A percentile compares a stretch with the other conserved stretches of the same genome.
phyloP scores from a whole-genome alignment of 495 filamentous ascomycete species.

The Neurospora sp. region DNA sequence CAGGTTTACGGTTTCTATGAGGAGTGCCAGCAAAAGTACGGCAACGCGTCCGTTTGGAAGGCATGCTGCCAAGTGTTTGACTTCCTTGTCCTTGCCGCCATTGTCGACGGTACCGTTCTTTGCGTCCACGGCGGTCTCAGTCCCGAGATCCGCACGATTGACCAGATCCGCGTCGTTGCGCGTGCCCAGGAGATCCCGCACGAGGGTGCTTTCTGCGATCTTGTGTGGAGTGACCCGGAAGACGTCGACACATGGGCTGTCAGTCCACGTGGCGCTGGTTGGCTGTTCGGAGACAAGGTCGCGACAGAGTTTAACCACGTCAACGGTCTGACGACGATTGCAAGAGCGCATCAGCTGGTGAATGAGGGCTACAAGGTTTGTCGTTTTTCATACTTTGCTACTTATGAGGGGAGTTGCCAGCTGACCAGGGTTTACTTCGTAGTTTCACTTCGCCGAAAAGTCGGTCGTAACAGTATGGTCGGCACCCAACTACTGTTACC shows the following conservation, averaged over 20 bases:
- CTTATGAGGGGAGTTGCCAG: not conserved
- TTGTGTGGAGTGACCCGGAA: slow-evolving; percentile 97
- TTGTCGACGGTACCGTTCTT: slow-evolving; percentile 91
- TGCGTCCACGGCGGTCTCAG: slow-evolving; percentile 96
- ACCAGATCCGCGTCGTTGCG: slow-evolving; percentile 95
- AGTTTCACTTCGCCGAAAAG: slow-evolving; percentile 91
- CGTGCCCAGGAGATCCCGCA: slow-evolving; percentile 96
- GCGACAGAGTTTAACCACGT: slow-evolving; percentile 99
- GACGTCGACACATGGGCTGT: slow-evolving; percentile 98
- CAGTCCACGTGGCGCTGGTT: slow-evolving; percentile 86
- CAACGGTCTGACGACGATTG: slow-evolving; percentile 89
- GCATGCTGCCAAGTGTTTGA: slow-evolving; percentile 98
- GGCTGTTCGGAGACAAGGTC: slow-evolving; percentile 96
- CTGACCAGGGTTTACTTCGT: slow-evolving; percentile 1
- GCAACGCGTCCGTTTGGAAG: slow-evolving; percentile 98
- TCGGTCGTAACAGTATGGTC: slow-evolving; percentile 99
- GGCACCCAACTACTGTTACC: slow-evolving; percentile 97
- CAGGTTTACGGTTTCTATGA: slow-evolving; percentile 99
- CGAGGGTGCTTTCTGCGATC: slow-evolving; percentile 94
- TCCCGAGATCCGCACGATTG: slow-evolving; percentile 90
- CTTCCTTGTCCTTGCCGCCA: slow-evolving; percentile 90
- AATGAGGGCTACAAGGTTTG: slow-evolving; percentile 92
- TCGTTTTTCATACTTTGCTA: too few species aligned
- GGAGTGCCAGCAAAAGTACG: slow-evolving; percentile 95
- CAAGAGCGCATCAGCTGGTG: slow-evolving; percentile 90